Base-by-base conservation (phyloP, 2,329 filamentous ascomycete species). In the Hysterium pulicare region DNA sequence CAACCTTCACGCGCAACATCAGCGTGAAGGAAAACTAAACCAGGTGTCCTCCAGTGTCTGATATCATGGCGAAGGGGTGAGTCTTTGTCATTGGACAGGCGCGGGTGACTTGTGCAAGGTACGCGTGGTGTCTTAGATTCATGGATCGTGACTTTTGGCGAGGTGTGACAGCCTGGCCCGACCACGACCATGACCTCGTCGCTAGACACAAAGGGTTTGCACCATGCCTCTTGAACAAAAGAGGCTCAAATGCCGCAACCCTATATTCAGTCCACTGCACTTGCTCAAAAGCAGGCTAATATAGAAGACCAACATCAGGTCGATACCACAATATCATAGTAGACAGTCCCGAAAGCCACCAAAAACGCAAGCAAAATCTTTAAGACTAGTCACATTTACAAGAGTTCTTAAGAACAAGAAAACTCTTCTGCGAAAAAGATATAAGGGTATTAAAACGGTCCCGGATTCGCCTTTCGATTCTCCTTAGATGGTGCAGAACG, bases 61-160 rank as follows among this genome's bases (percentile, higher is more conserved):
- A 7, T 7, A 28, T 13, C 24, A 28, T 28, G 24, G 24, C 24
- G 7, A 8, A 7, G 24, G 7, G 13, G 24, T 8, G 7, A 28
- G 24, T 8, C 13, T 28, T 28, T 24, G 34, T 39, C 37, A 30
- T 30, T 39, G 26, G 37, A 10, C 15, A 31, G 10, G 26, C 3
- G 16, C 37, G 5, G 37, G 16, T 39, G 37, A 39, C 37, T 21
- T 17, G 5, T 21, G n/a, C 28, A 30, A 39, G 23, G 24, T 39
- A 39, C 37, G 23, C 26, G 37, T 31, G 37, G 37, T 39, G 37
- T 39, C 37, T 39, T 31, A 34, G 32, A 19, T 10, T 9, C 9
- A 9, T 16, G 32, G n/a, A 34, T 34, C 13, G 32, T 16, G 32
- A 16, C n/a, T 34, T 28, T 7, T 8, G 24, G 24, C 24, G 24